phyloP scores from a whole-genome alignment of 192 early-diverging fungal genomes.

The Backusella psychrophila region DNA sequence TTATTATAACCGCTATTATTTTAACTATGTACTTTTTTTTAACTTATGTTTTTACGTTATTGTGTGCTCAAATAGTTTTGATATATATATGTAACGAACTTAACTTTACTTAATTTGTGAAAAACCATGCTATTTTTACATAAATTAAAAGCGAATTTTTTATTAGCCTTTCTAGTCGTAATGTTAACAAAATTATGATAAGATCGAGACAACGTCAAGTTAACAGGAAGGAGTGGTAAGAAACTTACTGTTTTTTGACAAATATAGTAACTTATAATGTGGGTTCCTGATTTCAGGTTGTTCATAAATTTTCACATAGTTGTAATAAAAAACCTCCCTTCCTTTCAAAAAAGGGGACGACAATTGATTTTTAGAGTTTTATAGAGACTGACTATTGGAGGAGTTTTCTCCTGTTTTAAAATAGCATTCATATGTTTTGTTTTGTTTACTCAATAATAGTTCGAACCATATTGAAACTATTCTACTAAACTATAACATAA shows the following conservation, averaged over 20 bases:
- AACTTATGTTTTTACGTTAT: too few relatives aligned
- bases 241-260: background rate
- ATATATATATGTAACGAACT: background rate
- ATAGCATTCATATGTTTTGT: background rate
- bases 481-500: background rate
- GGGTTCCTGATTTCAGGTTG: background rate
- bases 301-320: too few relatives aligned
- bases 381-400: background rate
- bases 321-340: too few relatives aligned
- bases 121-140: background rate
- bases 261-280: background rate
- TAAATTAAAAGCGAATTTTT: background rate
- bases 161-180: too few relatives aligned
- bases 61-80: too few relatives aligned
- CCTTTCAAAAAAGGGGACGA: background rate
- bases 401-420: background rate
- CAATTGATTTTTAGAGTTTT: background rate
- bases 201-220: background rate
- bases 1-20: too few relatives aligned
- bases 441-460: background rate
- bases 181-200: background rate
- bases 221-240: background rate
- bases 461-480: background rate
- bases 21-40: too few relatives aligned
- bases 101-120: background rate